Evolutionary conservation across 306 rosid species (phyloP).

Genomic region (Clitoria ternatea): DNA sequence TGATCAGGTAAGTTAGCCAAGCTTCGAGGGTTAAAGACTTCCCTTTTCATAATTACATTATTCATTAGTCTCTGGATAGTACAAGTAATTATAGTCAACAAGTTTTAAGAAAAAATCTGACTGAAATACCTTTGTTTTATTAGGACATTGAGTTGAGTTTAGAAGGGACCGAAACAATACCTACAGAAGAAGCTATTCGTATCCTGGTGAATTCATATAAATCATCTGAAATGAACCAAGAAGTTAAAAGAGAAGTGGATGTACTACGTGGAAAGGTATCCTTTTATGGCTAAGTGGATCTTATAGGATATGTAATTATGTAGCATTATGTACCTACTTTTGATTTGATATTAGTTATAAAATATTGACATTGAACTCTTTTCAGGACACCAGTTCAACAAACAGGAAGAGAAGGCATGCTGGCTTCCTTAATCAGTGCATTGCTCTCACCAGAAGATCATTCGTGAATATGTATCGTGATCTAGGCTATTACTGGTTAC

Average conservation of each 20-base stretch:
- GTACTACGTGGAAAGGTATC: conserved; percentile 20
- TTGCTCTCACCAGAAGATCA: conserved; percentile 55
- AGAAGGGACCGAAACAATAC: neutral
- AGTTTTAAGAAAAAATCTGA: neutral
- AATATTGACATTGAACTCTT: neutral
- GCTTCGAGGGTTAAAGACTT: neutral
- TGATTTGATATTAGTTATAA: neutral
- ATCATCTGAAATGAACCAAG: conserved; percentile 30
- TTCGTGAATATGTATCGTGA: conserved; percentile 61
- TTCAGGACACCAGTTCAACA: conserved; percentile 22
- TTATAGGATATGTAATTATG: too few relatives aligned
- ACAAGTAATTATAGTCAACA: neutral
- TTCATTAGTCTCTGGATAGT: too few relatives aligned
- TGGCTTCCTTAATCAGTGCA: conserved; percentile 46
- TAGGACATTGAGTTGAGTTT: conserved; percentile 37
- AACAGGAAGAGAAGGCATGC: conserved; percentile 48
- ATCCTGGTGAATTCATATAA: conserved; percentile 27
- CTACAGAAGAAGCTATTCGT: conserved; percentile 25
- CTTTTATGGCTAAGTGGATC: neutral
- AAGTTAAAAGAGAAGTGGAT: conserved; percentile 25
- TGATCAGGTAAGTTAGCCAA: conserved; percentile 27
- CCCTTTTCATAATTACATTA: too few relatives aligned
- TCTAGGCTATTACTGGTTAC: conserved; percentile 72
- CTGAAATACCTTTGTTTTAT: neutral
- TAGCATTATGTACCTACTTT: neutral